phyloP scores from a whole-genome alignment of 768 basidiomycete species.

The Leucosporidium scottii region DNA sequence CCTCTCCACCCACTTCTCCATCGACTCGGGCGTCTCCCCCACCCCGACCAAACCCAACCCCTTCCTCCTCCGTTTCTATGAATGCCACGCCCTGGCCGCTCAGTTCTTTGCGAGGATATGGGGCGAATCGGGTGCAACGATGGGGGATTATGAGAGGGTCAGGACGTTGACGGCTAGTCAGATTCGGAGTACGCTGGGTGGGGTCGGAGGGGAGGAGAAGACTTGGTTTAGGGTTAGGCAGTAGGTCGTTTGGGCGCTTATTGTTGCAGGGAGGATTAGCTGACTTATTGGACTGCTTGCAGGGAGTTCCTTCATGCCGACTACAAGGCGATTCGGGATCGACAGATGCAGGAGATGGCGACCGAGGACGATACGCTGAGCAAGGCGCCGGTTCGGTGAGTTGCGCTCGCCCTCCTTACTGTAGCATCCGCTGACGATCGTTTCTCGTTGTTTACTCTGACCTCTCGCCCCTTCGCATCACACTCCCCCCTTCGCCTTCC shows the following conservation, averaged over 20 bases:
- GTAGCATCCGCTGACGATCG: neutral
- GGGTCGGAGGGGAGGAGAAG: slow-evolving; percentile 56
- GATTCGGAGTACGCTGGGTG: slow-evolving; percentile 67
- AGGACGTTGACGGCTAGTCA: slow-evolving; percentile 73
- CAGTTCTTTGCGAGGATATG: slow-evolving; percentile 89
- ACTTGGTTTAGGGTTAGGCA: slow-evolving; percentile 77
- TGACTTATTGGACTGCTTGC: neutral
- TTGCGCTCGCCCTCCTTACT: slow-evolving; percentile 11
- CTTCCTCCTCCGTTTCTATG: slow-evolving; percentile 76
- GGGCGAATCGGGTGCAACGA: slow-evolving; percentile 73
- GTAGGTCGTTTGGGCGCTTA: neutral
- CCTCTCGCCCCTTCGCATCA: neutral
- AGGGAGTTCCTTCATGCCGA: slow-evolving; percentile 19
- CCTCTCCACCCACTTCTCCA: slow-evolving; percentile 74
- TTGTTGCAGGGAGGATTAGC: neutral
- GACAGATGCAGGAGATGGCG: slow-evolving; percentile 85
- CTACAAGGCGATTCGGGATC: slow-evolving; percentile 54
- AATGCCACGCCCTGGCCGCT: slow-evolving; percentile 70
- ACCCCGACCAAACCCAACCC: slow-evolving; percentile 75
- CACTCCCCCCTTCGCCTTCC: neutral
- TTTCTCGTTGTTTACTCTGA: slow-evolving; percentile 6
- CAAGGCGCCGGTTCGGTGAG: slow-evolving; percentile 77
- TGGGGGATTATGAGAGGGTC: slow-evolving; percentile 69
- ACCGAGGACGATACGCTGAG: slow-evolving; percentile 77
- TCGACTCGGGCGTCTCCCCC: slow-evolving; percentile 53